Percentiles rank a stretch among this genome's conserved stretches.
phyloP scores from a whole-genome alignment of 805 yeast species.

The Lipomyces mesembrius region DNA sequence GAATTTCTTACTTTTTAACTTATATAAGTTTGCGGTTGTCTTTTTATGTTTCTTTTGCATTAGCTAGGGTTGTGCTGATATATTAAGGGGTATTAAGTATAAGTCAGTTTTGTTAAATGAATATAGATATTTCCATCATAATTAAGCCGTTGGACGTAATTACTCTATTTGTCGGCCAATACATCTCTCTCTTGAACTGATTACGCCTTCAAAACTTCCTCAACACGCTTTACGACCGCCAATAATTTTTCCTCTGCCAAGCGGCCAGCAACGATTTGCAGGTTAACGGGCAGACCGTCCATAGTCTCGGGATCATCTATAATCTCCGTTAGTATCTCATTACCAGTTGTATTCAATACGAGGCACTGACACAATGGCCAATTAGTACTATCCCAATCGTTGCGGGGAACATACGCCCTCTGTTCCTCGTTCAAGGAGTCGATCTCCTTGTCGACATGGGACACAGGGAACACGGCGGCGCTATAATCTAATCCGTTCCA shows the following conservation, averaged over 20 bases:
- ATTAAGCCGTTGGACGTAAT: background rate
- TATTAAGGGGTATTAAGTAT: background rate
- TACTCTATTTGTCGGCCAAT: background rate
- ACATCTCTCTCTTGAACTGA: background rate
- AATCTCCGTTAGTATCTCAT: slow-evolving; percentile 1
- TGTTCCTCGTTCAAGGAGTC: slow-evolving; percentile 33
- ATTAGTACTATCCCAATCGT: slow-evolving; percentile 35
- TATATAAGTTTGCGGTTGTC: background rate
- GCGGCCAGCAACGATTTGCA: slow-evolving; percentile 38
- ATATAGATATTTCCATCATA: slow-evolving; percentile 11
- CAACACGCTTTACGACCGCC: slow-evolving; percentile 41
- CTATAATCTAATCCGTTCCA: slow-evolving; percentile 42
- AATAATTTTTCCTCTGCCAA: slow-evolving; percentile 39
- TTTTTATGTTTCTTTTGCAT: background rate
- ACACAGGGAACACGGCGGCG: slow-evolving; percentile 39
- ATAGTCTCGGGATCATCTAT: slow-evolving; percentile 37
- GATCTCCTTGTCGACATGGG: slow-evolving; percentile 35
- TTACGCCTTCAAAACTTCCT: slow-evolving; percentile 30
- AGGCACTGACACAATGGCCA: slow-evolving; percentile 36
- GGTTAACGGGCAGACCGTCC: slow-evolving; percentile 39
- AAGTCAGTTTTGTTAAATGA: background rate
- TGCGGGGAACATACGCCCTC: slow-evolving; percentile 35
- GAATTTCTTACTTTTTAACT: background rate
- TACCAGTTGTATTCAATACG: background rate
- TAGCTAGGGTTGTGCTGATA: background rate